Conservation (phyloP, 1,284 basidiomycete genomes). For the Bjerkandera adusta region DNA sequence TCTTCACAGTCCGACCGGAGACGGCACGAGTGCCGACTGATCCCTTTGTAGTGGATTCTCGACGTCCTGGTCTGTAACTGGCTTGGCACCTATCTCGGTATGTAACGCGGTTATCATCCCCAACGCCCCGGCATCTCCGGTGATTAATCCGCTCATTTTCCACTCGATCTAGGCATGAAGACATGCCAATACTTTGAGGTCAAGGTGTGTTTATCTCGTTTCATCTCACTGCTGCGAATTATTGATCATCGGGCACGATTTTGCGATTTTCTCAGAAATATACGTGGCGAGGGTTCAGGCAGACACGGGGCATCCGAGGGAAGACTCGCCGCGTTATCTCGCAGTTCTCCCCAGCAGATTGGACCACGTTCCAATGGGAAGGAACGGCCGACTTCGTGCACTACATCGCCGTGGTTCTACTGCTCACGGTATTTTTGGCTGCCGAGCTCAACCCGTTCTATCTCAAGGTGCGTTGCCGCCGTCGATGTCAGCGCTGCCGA, state of each 20-base stretch:
- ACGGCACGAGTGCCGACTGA: slow-evolving; percentile 1
- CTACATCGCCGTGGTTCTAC: slow-evolving; percentile 70
- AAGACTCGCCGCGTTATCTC: slow-evolving; percentile 76
- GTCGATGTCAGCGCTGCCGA: not conserved
- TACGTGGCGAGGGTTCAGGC: slow-evolving; percentile 79
- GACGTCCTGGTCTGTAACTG: slow-evolving; percentile 86
- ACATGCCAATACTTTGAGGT: slow-evolving; percentile 83
- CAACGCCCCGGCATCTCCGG: slow-evolving; percentile 9
- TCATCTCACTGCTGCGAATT: not conserved
- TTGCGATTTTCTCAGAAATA: slow-evolving; percentile 52
- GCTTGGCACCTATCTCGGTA: slow-evolving; percentile 79
- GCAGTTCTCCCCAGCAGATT: slow-evolving; percentile 84
- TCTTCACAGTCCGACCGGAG: slow-evolving; percentile 2
- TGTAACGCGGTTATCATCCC: slow-evolving; percentile 19
- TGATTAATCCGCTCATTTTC: slow-evolving; percentile 19
- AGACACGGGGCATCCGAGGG: slow-evolving; percentile 69
- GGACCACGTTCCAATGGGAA: slow-evolving; percentile 85
- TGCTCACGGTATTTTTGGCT: slow-evolving; percentile 77
- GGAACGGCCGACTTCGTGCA: slow-evolving; percentile 74
- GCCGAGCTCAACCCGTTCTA: slow-evolving; percentile 86
- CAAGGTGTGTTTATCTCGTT: slow-evolving; percentile 46
- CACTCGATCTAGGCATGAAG: slow-evolving; percentile 66
- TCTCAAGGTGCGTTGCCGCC: slow-evolving; percentile 59
- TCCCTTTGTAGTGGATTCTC: slow-evolving; percentile 66
- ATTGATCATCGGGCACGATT: not conserved